Percentiles rank a stretch among this genome's conserved stretches.
These are phyloP conservation scores for Sporothrix inflata DNA, from an alignment of 2,329 filamentous ascomycete genomes.

Conservation along the genomic window DNA sequence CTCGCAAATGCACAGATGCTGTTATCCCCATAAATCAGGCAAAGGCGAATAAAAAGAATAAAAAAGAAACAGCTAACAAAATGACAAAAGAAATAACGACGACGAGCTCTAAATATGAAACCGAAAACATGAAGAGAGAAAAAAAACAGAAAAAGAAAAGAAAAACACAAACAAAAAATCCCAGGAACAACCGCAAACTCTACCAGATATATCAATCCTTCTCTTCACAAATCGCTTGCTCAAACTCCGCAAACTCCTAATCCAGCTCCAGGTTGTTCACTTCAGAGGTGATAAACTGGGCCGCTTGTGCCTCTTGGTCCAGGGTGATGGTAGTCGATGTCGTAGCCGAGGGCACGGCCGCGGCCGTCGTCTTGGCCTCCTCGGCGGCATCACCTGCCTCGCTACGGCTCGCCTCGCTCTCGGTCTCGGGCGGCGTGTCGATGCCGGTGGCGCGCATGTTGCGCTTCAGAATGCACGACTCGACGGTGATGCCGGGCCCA, in stretches of 20 bases:
- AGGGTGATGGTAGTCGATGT: neutral
- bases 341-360: neutral
- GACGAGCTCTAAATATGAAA: neutral
- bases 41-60: neutral
- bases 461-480: constrained; percentile 68
- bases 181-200: too few relatives aligned
- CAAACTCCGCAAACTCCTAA: constrained; percentile 27
- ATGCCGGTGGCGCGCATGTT: constrained; percentile 46
- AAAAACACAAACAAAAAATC: neutral
- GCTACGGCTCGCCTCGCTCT: constrained; percentile 53
- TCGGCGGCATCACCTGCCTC: constrained; percentile 45
- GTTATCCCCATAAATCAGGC: neutral
- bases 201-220: neutral
- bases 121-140: neutral
- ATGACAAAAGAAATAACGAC: neutral
- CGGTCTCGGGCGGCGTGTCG: constrained; percentile 58
- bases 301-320: constrained; percentile 28
- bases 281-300: constrained; percentile 41
- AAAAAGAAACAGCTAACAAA: neutral
- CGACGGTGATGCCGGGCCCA: constrained; percentile 68
- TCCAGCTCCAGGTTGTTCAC: constrained; percentile 42
- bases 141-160: neutral
- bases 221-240: neutral
- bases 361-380: constrained; percentile 12
- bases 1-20: neutral